Evolutionary conservation across 2,329 filamentous ascomycete species (phyloP).

Genomic region (Fusarium mangiferae): DNA sequence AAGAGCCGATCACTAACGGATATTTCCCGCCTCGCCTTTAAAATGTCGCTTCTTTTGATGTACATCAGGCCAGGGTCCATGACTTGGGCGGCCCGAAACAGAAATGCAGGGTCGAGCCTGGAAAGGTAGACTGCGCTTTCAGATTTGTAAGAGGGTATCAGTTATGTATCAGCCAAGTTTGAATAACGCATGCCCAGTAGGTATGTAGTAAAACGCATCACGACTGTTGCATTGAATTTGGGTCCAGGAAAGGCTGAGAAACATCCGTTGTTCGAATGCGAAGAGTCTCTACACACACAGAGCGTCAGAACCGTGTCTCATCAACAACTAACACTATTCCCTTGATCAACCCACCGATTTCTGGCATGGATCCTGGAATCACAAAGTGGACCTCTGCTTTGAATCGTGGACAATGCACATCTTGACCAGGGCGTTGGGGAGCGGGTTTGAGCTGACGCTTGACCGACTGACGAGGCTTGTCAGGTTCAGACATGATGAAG

Average conservation of each 20-base stretch:
- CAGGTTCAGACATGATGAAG: constrained; percentile 33
- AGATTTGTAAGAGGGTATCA: not conserved
- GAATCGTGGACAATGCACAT: constrained; percentile 38
- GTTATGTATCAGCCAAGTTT: not conserved
- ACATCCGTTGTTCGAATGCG: constrained; percentile 44
- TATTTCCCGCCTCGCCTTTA: not conserved
- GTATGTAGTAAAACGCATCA: constrained; percentile 5
- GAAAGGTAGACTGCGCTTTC: not conserved
- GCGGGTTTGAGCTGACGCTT: constrained; percentile 43
- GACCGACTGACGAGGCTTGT: constrained; percentile 21
- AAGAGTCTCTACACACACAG: constrained; percentile 34
- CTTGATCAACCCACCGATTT: constrained; percentile 37
- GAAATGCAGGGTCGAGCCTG: not conserved
- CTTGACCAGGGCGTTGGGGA: constrained; percentile 31
- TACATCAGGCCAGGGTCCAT: not conserved
- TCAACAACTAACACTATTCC: not conserved
- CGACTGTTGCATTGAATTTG: constrained; percentile 34
- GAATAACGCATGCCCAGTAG: not conserved
- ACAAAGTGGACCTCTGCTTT: constrained; percentile 46
- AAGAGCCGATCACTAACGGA: not conserved
- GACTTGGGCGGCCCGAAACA: not conserved
- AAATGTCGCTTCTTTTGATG: not conserved
- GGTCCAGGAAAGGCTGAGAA: constrained; percentile 52
- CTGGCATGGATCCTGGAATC: constrained; percentile 43
- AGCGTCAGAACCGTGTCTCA: not conserved